Conservation (phyloP, 257 asterid genomes). For the Solanum sparsipilum region DNA sequence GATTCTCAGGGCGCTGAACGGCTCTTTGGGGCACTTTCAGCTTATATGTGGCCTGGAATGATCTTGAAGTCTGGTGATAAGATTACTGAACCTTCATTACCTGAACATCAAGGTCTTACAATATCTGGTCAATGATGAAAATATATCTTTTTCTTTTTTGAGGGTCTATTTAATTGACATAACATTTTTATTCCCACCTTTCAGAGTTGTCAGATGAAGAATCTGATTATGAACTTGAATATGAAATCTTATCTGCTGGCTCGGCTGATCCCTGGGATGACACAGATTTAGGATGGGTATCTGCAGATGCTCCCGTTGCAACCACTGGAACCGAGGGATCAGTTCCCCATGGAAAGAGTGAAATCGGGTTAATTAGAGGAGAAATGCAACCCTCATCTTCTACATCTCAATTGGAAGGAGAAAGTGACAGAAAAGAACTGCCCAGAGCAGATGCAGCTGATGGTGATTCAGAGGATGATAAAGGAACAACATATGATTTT, state of each 20-base stretch:
- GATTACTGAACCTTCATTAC: conserved; percentile 63
- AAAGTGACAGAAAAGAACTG: conserved; percentile 21
- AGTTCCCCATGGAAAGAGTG: conserved; percentile 16
- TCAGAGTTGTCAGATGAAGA: conserved; percentile 78
- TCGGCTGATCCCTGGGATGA: conserved; percentile 81
- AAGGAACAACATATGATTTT: conserved; percentile 38
- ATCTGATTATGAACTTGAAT: conserved; percentile 67
- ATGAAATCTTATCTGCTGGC: conserved; percentile 63
- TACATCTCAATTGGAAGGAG: conserved; percentile 22
- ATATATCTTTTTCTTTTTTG: not conserved
- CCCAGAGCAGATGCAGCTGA: conserved; percentile 13
- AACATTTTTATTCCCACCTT: not conserved
- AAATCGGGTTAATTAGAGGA: conserved; percentile 10
- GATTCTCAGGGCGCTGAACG: conserved; percentile 94
- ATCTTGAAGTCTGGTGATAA: conserved; percentile 80
- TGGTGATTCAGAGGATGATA: conserved; percentile 26
- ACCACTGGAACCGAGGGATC: conserved; percentile 21
- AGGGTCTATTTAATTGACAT: not conserved
- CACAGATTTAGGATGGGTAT: conserved; percentile 40
- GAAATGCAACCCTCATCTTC: conserved; percentile 40
- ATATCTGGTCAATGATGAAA: not conserved
- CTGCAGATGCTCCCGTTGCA: conserved; percentile 44
- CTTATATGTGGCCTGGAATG: conserved; percentile 99
- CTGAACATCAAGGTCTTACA: conserved; percentile 57
- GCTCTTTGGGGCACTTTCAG: conserved; percentile 79